Base-by-base conservation (phyloP, 2,329 filamentous ascomycete genomes). In the Chalaropsis ovoidea region DNA sequence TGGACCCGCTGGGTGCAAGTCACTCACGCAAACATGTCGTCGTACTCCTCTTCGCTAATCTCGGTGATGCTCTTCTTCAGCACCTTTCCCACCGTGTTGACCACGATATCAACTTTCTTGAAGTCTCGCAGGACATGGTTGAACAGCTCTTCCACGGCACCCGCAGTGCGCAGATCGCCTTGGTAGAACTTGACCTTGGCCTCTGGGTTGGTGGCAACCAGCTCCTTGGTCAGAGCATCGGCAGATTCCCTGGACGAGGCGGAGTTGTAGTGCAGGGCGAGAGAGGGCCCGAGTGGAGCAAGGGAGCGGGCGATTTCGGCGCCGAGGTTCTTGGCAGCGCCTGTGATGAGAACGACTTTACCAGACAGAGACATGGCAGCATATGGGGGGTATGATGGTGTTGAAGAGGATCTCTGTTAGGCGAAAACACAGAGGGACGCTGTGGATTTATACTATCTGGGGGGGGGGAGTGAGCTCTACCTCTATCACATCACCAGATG, bases 311-410 rank as follows among this genome's bases (percentile, higher is more conserved):
- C 82, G 64, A 82, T 82, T 66, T 82, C 81, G 65, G 78, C 76
- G 35, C 84, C 84, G 68, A 86, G 85, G 67, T 83, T 84, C 70
- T 82, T 83, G 65, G 79, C 80, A 65, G 77, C 77, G 67, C 78
- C 81, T 24, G 82, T 84, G 73, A 85, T 75, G 71, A 84, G 76
- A 68, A 80, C 70, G 19, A 75, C 71, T 70, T 76, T 78, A 49
- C 74, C 75, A 35, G 74, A 69, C 49, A 78, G 72, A 61, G 72
- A 71, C 71, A 73, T 73, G 27, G 27, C 15, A 49, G 47, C 10
- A 49, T 17, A 17, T 47, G 2, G 1, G 11, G 47, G 13, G 19
- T 3, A 49, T 24, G 22, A 6, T 13, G 10, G 8, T 24, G 19
- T 1, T 24, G 22, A 4, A 6, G 8, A 10, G 19, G 47, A 13